phyloP scores from a whole-genome alignment of 1,139 yeast genomes.

The Scheffersomyces insectosa region DNA sequence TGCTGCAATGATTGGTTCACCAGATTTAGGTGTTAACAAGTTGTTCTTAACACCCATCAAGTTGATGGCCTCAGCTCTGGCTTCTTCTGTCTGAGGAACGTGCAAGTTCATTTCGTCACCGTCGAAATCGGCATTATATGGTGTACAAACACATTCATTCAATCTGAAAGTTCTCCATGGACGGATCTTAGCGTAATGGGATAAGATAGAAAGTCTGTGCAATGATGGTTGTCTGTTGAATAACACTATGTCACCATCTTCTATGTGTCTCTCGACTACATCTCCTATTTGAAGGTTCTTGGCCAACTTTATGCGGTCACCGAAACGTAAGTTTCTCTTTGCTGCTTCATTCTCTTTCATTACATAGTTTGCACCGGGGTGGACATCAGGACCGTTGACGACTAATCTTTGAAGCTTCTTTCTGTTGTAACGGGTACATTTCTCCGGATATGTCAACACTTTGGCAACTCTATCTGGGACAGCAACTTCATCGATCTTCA shows the following conservation, averaged over 20 bases:
- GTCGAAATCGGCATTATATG: constrained; percentile 98
- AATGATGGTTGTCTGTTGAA: constrained; percentile 98
- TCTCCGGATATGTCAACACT: constrained; percentile 93
- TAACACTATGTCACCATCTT: constrained; percentile 93
- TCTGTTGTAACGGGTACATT: constrained; percentile 84
- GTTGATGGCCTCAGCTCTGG: constrained; percentile 95
- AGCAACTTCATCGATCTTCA: constrained; percentile 94
- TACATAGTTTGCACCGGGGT: constrained; percentile 96
- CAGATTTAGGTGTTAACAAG: constrained; percentile 92
- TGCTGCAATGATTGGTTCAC: constrained; percentile 99
- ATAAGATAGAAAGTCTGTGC: constrained; percentile 89
- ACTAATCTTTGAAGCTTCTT: constrained; percentile 73
- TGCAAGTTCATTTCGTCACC: constrained; percentile 99
- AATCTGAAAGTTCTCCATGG: constrained; percentile 98
- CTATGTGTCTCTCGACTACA: constrained; percentile 95
- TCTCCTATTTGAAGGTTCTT: constrained; percentile 81
- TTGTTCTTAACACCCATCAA: constrained; percentile 98
- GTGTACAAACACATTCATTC: constrained; percentile 99
- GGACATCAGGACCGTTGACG: constrained; percentile 80
- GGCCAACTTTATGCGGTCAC: constrained; percentile 80
- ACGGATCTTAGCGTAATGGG: constrained; percentile 93
- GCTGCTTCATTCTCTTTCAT: constrained; percentile 81
- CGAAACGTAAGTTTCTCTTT: constrained; percentile 85
- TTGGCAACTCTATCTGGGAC: constrained; percentile 97
- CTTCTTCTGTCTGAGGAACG: constrained; percentile 99